Evolutionary conservation across 2,329 filamentous ascomycete genomes (phyloP), one percentile per base, ranked within the genome.

Genomic region (Penicillium sp.): DNA sequence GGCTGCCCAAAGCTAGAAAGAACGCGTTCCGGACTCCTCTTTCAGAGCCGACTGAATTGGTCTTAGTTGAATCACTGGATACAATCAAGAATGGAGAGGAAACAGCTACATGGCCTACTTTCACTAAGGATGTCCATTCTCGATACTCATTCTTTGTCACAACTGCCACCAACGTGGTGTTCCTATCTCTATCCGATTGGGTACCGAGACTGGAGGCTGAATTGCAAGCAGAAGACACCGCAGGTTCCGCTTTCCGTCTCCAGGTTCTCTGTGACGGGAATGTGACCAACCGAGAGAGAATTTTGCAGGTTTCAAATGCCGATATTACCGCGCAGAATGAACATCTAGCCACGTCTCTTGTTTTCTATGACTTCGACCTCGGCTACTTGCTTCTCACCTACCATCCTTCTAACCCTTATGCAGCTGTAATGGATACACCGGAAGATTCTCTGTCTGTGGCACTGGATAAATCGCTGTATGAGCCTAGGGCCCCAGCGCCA

Each of bases 141-240:
- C 79, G 81, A 33, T 86, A 87, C 66, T 80, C 79, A 17, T 80
- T 87, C 59, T 86, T 85, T 63, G 78, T 86, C 31, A 86, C 85
- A 1, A 81, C 82, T 25, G 71, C 78, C 17, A 78, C 72, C 8
- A 83, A 81, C 25, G 78, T 87, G 5, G 80, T 77, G 58, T 83
- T 77, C 59, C 68, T 88, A 35, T 85, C 82, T 3, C 71, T 87
- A 49, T 76, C 79, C 44, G 77, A 81, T 0, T 88, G 85, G 85
- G 78, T 82, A 27, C 75, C 78, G 33, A 78, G 79, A 43, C 72
- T 88, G 1, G 83, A 86, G 67, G 77, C 78, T 15, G 86, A 88
- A 63, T 68, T 88, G 23, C 77, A 79, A 25, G 76, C 78, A 23
- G 75, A 80, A 29, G 79, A 82, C 48, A 76, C 76, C 2, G 73